These are phyloP conservation scores for Cryptosporidium tyzzeri DNA, from an alignment of 169 alveolate genomes.

Conservation along the genomic window DNA sequence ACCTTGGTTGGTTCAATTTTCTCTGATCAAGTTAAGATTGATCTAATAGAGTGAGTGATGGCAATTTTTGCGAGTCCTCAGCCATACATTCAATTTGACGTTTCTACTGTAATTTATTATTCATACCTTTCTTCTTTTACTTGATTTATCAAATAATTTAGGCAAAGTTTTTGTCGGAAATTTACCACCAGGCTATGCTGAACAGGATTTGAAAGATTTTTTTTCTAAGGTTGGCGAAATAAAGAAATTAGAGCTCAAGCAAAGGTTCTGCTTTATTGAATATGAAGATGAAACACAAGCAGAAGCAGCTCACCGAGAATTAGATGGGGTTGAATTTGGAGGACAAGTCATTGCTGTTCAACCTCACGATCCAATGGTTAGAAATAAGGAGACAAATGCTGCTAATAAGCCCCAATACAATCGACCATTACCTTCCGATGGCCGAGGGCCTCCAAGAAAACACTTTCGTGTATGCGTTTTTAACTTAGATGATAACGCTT, in stretches of 20 bases:
- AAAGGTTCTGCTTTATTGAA: conserved; percentile 87
- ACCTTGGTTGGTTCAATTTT: no score
- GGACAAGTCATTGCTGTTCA: conserved; percentile 79
- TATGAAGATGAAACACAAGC: conserved; percentile 84
- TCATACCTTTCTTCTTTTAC: neutral
- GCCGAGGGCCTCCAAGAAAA: conserved; percentile 77
- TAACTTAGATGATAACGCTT: conserved; percentile 86
- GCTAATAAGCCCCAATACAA: conserved; percentile 52
- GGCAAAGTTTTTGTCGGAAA: conserved; percentile 87
- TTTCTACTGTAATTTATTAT: neutral
- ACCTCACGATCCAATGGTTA: conserved; percentile 76
- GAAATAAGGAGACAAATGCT: conserved; percentile 63
- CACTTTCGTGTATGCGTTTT: conserved; percentile 80
- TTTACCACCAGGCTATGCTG: conserved; percentile 84
- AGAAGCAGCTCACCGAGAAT: conserved; percentile 82
- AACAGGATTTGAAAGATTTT: conserved; percentile 84
- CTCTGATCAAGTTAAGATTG: neutral
- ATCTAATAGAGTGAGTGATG: neutral
- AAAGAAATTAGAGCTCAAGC: conserved; percentile 83
- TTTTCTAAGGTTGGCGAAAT: conserved; percentile 85
- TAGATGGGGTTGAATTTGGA: conserved; percentile 68
- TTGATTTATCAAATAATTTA: neutral
- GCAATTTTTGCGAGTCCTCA: no score
- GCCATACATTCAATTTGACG: neutral
- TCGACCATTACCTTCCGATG: conserved; percentile 75